phyloP scores from a whole-genome alignment of 805 yeast genomes.

The Candida ascalaphidarum region DNA sequence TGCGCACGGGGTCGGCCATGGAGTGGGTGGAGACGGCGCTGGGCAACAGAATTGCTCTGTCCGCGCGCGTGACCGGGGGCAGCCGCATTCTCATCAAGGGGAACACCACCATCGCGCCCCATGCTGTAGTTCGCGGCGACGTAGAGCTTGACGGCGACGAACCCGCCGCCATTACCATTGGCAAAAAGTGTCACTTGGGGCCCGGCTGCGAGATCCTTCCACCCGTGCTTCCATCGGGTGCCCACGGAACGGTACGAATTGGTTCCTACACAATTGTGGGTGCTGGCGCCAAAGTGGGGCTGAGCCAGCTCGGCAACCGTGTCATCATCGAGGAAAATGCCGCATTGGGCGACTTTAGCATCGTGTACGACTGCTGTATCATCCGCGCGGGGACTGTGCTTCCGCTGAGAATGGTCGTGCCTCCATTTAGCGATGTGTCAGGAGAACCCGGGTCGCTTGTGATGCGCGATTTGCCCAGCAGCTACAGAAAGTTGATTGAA shows the following conservation, averaged over 20 bases:
- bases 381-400: conserved; percentile 32
- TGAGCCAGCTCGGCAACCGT: conserved; percentile 39
- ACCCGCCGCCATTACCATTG: conserved; percentile 28
- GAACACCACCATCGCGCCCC: conserved; percentile 32
- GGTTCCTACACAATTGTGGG: conserved; percentile 44
- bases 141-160: conserved; percentile 10
- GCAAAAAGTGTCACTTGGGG: conserved; percentile 37
- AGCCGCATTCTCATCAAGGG: conserved; percentile 38
- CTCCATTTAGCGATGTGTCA: conserved; percentile 42
- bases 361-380: conserved; percentile 45
- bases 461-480: conserved; percentile 16
- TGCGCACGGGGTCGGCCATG: too few species aligned
- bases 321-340: conserved; percentile 39
- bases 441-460: conserved; percentile 27
- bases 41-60: conserved; percentile 41
- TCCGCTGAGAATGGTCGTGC: conserved; percentile 37
- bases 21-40: conserved; percentile 42
- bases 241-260: conserved; percentile 22
- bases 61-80: conserved; percentile 35
- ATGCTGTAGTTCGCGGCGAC: conserved; percentile 27
- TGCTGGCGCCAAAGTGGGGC: conserved; percentile 16
- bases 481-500: conserved; percentile 29
- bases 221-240: conserved; percentile 6
- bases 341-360: conserved; percentile 22
- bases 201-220: conserved; percentile 13